Evolutionary conservation across 768 basidiomycete species (phyloP).

Genomic region (Podaxis sp.): DNA sequence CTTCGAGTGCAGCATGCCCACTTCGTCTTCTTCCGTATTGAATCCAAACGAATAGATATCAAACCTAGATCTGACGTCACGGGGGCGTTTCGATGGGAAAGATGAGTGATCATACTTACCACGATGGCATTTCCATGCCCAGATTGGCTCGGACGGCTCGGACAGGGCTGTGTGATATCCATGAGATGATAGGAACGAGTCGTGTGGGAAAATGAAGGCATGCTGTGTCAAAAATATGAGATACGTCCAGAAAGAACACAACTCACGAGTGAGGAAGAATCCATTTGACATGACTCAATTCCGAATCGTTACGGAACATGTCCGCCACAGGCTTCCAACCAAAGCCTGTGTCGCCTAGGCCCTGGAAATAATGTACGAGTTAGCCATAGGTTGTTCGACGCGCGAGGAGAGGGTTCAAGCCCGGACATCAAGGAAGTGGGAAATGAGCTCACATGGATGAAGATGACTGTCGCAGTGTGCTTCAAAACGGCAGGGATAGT

Average conservation of each 20-base stretch:
- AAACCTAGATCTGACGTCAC: constrained; percentile 50
- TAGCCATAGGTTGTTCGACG: background rate
- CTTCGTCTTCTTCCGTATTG: constrained; percentile 66
- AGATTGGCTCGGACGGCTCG: constrained; percentile 74
- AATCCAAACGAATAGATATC: constrained; percentile 70
- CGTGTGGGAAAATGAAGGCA: constrained; percentile 6
- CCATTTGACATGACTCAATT: constrained; percentile 82
- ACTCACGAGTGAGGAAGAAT: constrained; percentile 80
- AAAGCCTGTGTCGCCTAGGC: constrained; percentile 70
- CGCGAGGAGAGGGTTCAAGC: background rate
- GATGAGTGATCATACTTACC: constrained; percentile 36
- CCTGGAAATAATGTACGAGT: constrained; percentile 37
- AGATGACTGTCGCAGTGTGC: constrained; percentile 87
- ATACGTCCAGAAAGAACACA: background rate
- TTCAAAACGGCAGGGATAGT: constrained; percentile 51
- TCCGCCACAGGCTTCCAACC: constrained; percentile 80
- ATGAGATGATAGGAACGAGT: constrained; percentile 4
- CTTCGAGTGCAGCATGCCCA: constrained; percentile 68
- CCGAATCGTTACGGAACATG: constrained; percentile 53
- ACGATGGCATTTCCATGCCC: constrained; percentile 74
- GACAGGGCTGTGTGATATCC: constrained; percentile 35
- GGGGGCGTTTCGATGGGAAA: constrained; percentile 7
- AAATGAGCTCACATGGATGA: constrained; percentile 69
- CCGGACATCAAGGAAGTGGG: background rate
- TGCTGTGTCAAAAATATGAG: background rate